These are phyloP conservation scores for Talinum fruticosum DNA, from an alignment of 148 eudicot species.

Conservation along the genomic window DNA sequence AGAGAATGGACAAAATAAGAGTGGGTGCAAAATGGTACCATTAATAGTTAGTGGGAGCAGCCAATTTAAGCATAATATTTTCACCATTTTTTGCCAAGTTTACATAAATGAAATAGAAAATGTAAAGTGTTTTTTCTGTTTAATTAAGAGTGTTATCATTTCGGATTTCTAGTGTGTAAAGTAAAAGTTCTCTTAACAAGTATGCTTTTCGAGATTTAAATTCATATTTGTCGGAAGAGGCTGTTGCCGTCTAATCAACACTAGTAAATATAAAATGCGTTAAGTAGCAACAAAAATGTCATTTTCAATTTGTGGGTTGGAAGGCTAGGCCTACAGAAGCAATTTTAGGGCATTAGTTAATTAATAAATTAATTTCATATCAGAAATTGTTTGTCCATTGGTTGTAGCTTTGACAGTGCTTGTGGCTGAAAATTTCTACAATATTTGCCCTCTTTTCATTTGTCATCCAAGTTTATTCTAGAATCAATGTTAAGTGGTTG, in stretches of 20 bases:
- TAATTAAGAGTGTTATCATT: too few species aligned
- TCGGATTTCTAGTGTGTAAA: too few species aligned
- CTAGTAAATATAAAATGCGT: neutral
- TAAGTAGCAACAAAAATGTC: neutral
- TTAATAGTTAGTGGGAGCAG: neutral
- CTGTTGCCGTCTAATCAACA: too few species aligned
- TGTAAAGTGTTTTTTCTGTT: too few species aligned
- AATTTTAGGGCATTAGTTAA: neutral
- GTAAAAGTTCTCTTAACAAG: too few species aligned
- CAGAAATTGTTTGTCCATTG: too few species aligned
- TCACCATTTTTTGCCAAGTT: neutral
- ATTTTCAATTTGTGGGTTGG: neutral
- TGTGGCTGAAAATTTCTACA: neutral
- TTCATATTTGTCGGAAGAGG: too few species aligned
- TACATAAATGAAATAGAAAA: neutral
- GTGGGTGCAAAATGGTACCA: neutral
- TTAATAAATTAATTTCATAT: neutral
- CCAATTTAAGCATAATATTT: neutral
- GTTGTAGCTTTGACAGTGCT: neutral
- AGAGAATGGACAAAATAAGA: neutral
- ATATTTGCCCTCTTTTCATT: too few species aligned
- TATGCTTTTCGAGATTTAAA: too few species aligned
- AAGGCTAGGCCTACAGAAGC: neutral
- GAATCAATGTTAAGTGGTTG: too few species aligned
- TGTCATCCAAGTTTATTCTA: too few species aligned